phyloP scores from a whole-genome alignment of 2,329 filamentous ascomycete species.

The Fusarium nisikadoi region DNA sequence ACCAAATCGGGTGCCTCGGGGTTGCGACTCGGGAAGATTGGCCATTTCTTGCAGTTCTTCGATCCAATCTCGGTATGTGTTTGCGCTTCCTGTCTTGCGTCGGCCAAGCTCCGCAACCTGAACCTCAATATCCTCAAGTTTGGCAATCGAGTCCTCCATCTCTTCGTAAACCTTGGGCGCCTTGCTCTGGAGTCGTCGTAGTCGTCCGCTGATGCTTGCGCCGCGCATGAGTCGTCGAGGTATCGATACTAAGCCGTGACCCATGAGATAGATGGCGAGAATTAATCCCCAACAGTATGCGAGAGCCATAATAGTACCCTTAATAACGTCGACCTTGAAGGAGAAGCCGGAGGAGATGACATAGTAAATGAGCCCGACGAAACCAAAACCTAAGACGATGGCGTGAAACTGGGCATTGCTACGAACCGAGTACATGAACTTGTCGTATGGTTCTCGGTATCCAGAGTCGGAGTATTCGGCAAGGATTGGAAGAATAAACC shows the following conservation, averaged over 20 bases:
- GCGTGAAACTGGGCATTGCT: slow-evolving; percentile 90
- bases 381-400: slow-evolving; percentile 76
- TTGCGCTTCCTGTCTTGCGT: slow-evolving; percentile 81
- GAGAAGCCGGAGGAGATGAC: slow-evolving; percentile 80
- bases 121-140: slow-evolving; percentile 81
- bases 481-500: slow-evolving; percentile 90
- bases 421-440: slow-evolving; percentile 84
- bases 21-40: slow-evolving; percentile 71
- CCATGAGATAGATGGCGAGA: slow-evolving; percentile 96
- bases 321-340: slow-evolving; percentile 70
- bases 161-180: slow-evolving; percentile 88
- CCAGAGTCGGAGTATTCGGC: slow-evolving; percentile 96
- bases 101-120: slow-evolving; percentile 83
- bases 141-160: slow-evolving; percentile 83
- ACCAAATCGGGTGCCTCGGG: slow-evolving; percentile 55
- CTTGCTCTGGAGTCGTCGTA: slow-evolving; percentile 79
- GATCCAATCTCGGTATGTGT: slow-evolving; percentile 90
- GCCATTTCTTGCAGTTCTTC: slow-evolving; percentile 88
- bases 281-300: slow-evolving; percentile 94
- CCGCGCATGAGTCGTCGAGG: slow-evolving; percentile 83
- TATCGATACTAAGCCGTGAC: slow-evolving; percentile 92
- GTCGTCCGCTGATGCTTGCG: slow-evolving; percentile 77
- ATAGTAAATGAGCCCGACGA: slow-evolving; percentile 83
- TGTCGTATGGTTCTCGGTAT: slow-evolving; percentile 85
- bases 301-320: slow-evolving; percentile 88